Base-by-base conservation (phyloP, 2,329 filamentous ascomycete species). In the Pleomassaria siparia region DNA sequence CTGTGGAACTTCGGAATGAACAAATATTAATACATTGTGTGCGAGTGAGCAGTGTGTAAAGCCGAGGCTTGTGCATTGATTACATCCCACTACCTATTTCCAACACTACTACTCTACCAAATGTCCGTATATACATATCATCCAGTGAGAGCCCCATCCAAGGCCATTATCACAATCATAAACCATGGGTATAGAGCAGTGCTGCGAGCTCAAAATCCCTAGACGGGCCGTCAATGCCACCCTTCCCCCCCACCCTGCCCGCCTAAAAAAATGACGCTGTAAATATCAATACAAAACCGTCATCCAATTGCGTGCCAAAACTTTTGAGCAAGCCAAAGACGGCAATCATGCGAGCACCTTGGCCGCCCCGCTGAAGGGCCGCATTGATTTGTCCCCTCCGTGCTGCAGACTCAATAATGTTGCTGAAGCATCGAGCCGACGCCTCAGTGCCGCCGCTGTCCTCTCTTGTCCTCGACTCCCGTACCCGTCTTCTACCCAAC, bases 401-500 rank as follows among this genome's bases (percentile, higher is more conserved):
- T 37, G 35, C 35, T 62, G 55, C 18, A 71, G 55, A 26, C 60
- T 60, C 45, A 71, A 54, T 6, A 71, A 58, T 20, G 67, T 56
- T 20, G 65, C 63, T 25, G 66, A 66, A 16, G 69, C 68, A 44
- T 70, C 67, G 12, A 72, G 57, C 35, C 69, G 58, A 16, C 62
- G 60, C 51, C 68, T 72, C 53, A 69, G 54, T 5, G 69, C 69
- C 11, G 64, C 64, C 28, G 67, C 68, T 26, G 61, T 69, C 25
- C 69, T 54, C 46, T 71, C 69, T 41, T 71, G 67, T 18, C 69
- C 69, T 21, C 67, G 65, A 39, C 61, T 68, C 25, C 68, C 67
- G 18, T 64, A 79, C 0, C 82, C 86, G 11, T 94, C 91, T 53
- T 89, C 86, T 0, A 96, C 88, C 85, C 91, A 97, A 43, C 90